Conservation (phyloP, 352 stramenopile species). For the Plasmopara viticola region DNA sequence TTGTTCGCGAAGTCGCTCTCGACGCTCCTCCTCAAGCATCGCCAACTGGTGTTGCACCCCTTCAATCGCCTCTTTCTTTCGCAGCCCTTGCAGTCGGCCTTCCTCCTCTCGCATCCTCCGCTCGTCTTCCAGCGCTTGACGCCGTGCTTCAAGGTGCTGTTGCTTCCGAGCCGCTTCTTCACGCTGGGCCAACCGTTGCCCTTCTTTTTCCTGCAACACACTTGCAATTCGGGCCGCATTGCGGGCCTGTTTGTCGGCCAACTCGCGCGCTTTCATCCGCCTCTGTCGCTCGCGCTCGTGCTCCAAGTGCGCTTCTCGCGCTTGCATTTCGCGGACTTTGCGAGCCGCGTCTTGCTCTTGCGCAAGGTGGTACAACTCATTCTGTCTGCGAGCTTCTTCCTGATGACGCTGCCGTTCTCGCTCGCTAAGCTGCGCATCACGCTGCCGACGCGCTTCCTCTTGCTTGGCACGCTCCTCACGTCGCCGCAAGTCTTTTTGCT, state of each 20-base stretch:
- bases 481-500: slow-evolving; percentile 36
- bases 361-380: slow-evolving; percentile 37
- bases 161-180: slow-evolving; percentile 56
- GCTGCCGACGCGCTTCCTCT: slow-evolving; percentile 42
- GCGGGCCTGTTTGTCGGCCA: slow-evolving; percentile 52
- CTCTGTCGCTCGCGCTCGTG: slow-evolving; percentile 47
- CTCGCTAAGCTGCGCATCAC: slow-evolving; percentile 40
- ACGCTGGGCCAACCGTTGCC: slow-evolving; percentile 38
- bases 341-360: slow-evolving; percentile 37
- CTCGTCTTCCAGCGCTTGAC: slow-evolving; percentile 37
- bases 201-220: slow-evolving; percentile 56
- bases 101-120: slow-evolving; percentile 43
- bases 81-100: slow-evolving; percentile 32
- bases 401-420: slow-evolving; percentile 45
- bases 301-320: slow-evolving; percentile 35
- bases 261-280: slow-evolving; percentile 31
- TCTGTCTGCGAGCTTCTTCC: slow-evolving; percentile 48
- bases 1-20: slow-evolving; percentile 39
- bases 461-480: slow-evolving; percentile 44
- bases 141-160: slow-evolving; percentile 51
- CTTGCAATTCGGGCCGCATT: slow-evolving; percentile 61
- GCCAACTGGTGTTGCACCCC: slow-evolving; percentile 52
- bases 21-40: slow-evolving; percentile 45
- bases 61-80: slow-evolving; percentile 62
- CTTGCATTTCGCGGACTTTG: slow-evolving; percentile 43